Conservation (phyloP, 2,329 filamentous ascomycete species). For the Exophiala xenobiotica region DNA sequence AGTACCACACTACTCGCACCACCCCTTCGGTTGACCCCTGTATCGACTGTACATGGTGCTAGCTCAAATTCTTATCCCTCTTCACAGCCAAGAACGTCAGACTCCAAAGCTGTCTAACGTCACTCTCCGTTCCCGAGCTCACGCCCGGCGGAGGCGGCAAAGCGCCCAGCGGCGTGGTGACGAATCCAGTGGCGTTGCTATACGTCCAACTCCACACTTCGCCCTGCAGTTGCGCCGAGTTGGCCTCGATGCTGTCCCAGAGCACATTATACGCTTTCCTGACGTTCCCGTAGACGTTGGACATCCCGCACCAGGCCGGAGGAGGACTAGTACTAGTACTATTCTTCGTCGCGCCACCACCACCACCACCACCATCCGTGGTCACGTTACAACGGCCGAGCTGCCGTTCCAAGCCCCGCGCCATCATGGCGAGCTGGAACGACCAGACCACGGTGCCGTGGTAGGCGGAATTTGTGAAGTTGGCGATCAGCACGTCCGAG, state of each 20-base stretch:
- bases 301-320: conserved; percentile 57
- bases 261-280: conserved; percentile 57
- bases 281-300: conserved; percentile 46
- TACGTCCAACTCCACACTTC: conserved; percentile 67
- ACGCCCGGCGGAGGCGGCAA: conserved; percentile 49
- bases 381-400: conserved; percentile 50
- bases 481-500: conserved; percentile 47
- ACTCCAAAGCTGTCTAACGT: conserved; percentile 59
- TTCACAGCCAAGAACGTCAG: conserved; percentile 58
- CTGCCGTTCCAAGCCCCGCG: conserved; percentile 58
- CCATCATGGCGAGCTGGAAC: conserved; percentile 67
- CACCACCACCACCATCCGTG: no score
- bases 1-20: no score
- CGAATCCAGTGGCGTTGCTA: conserved; percentile 43
- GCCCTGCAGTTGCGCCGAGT: conserved; percentile 51
- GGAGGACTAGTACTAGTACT: no score
- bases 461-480: conserved; percentile 59
- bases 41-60: background rate
- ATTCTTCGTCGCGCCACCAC: no score
- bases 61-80: conserved; percentile 35
- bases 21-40: no score
- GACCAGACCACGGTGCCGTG: conserved; percentile 66
- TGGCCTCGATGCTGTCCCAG: conserved; percentile 62
- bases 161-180: conserved; percentile 52
- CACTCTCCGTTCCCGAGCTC: conserved; percentile 47